Percentiles rank a stretch among this genome's conserved stretches.
Conservation (phyloP, 257 asterid species). For the Salvia hispanica region DNA sequence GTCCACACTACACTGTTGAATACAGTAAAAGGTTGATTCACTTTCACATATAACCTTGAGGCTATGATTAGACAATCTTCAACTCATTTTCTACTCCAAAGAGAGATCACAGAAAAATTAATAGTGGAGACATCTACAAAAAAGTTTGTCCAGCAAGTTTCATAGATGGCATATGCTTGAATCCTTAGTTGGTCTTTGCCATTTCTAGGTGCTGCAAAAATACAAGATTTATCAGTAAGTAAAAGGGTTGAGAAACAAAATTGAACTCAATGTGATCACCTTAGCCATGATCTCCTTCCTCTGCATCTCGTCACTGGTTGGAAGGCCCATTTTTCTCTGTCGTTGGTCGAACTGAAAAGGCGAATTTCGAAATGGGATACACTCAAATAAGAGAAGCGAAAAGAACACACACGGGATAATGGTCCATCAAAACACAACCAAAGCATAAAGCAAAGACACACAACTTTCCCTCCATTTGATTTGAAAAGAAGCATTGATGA, state of each 20-base stretch:
- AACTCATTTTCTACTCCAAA: too few relatives aligned
- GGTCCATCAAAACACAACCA: background rate
- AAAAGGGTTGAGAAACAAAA: background rate
- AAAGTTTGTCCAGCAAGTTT: background rate
- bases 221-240: conserved; percentile 4
- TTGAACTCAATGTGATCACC: conserved; percentile 37
- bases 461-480: background rate
- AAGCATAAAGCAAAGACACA: background rate
- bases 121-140: background rate
- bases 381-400: background rate
- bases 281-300: conserved; percentile 86
- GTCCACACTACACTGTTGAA: too few relatives aligned
- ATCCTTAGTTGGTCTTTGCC: conserved; percentile 58
- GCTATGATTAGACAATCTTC: too few relatives aligned
- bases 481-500: background rate
- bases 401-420: background rate
- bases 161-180: background rate
- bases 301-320: conserved; percentile 77
- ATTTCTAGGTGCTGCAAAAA: conserved; percentile 75
- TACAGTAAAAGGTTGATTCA: too few relatives aligned
- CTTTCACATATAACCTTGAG: too few relatives aligned
- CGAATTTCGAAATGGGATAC: background rate
- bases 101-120: background rate
- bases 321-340: conserved; percentile 72
- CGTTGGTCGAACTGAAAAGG: conserved; percentile 64